Conservation (phyloP, 129 eudicot species). For the Heracleum sosnowskyi region DNA sequence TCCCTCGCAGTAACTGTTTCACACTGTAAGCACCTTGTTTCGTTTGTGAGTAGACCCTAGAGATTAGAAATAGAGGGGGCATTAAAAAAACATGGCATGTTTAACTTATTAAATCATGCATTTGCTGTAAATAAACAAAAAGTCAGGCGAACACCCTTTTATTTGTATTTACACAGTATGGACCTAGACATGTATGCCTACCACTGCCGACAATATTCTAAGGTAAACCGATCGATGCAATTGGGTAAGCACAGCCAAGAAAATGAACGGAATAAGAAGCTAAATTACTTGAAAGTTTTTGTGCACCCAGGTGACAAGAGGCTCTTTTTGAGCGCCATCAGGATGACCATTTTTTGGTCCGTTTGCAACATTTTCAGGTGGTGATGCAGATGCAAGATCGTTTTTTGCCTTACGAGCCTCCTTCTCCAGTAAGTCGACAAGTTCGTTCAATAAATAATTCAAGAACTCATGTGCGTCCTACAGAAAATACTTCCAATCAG, state of each 20-base stretch:
- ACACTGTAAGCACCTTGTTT: conserved; percentile 66
- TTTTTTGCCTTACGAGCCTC: conserved; percentile 43
- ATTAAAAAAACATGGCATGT: background rate
- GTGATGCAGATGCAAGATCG: conserved; percentile 36
- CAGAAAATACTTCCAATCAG: background rate
- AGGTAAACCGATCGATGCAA: background rate
- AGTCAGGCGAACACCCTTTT: background rate
- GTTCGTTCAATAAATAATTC: conserved; percentile 75
- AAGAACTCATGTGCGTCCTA: conserved; percentile 91
- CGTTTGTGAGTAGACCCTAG: conserved; percentile 68
- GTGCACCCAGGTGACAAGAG: conserved; percentile 87
- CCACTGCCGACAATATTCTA: background rate
- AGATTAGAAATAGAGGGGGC: background rate
- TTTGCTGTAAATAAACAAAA: background rate
- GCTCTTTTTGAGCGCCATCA: conserved; percentile 57
- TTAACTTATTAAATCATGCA: background rate
- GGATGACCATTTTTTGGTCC: conserved; percentile 41
- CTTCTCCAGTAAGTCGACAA: conserved; percentile 84
- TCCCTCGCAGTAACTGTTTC: conserved; percentile 79
- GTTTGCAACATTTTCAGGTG: conserved; percentile 50
- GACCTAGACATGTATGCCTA: background rate
- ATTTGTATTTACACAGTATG: background rate
- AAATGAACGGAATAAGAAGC: background rate
- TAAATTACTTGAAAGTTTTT: conserved; percentile 66
- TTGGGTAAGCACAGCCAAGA: background rate